Percentiles rank a stretch among this genome's conserved stretches.
These are phyloP conservation scores for Lindgomyces ingoldianus DNA, from an alignment of 495 filamentous ascomycete species.

Conservation along the genomic window DNA sequence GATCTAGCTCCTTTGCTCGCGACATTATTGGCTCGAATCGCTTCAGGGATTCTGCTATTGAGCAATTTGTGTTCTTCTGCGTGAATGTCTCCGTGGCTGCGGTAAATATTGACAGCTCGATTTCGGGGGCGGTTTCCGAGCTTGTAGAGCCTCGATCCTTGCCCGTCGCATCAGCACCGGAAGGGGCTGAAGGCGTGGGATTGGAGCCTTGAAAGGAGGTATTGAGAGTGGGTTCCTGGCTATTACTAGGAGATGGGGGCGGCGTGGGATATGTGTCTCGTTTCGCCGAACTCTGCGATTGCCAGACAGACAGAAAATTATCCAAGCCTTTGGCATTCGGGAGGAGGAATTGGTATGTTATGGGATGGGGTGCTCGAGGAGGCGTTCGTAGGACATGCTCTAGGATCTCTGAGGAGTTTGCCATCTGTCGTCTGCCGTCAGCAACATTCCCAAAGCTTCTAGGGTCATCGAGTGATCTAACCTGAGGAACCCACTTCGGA, in stretches of 20 bases:
- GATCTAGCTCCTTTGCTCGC: constrained; percentile 66
- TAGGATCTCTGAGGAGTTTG: constrained; percentile 81
- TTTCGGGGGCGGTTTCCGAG: constrained; percentile 39
- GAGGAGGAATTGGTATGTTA: constrained; percentile 91
- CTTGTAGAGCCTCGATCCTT: constrained; percentile 5
- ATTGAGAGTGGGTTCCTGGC: constrained; percentile 48
- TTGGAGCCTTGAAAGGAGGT: constrained; percentile 49
- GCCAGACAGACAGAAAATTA: constrained; percentile 50
- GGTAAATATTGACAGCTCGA: constrained; percentile 88
- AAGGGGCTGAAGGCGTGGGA: constrained; percentile 44
- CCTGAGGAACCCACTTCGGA: constrained; percentile 98
- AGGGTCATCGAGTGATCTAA: constrained; percentile 43
- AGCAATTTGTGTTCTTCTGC: constrained; percentile 87
- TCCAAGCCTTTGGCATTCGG: constrained; percentile 84
- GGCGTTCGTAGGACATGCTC: constrained; percentile 65
- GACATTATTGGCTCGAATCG: constrained; percentile 74
- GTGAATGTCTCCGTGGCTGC: constrained; percentile 92
- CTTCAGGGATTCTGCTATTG: constrained; percentile 75
- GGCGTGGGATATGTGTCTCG: constrained; percentile 43
- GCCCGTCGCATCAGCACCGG: constrained; percentile 29
- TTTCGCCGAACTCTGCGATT: constrained; percentile 42
- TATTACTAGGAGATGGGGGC: constrained; percentile 36
- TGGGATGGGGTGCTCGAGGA: constrained; percentile 60
- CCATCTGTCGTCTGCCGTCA: constrained; percentile 65
- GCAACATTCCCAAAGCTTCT: not conserved